phyloP scores from a whole-genome alignment of 768 basidiomycete genomes.

The Hygrophoropsis aurantiaca region DNA sequence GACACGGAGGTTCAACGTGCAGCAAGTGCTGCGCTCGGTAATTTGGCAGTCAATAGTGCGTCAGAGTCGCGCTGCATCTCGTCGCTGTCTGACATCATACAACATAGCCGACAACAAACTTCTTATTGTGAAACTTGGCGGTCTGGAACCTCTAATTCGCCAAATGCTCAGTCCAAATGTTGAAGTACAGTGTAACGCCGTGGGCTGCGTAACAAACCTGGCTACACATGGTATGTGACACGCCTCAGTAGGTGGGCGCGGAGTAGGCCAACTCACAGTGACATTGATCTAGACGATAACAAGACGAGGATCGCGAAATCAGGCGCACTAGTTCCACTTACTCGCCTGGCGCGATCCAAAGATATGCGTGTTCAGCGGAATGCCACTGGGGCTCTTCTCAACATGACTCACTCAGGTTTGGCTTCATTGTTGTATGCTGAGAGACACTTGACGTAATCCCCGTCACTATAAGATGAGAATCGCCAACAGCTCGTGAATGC shows the following conservation, averaged over 20 bases:
- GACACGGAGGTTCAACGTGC: slow-evolving; percentile 99
- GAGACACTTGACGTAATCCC: slow-evolving; percentile 2
- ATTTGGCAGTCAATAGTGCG: slow-evolving; percentile 96
- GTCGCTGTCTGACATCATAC: slow-evolving; percentile 2
- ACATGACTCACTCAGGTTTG: slow-evolving; percentile 98
- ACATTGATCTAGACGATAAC: slow-evolving; percentile 77
- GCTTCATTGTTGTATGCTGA: slow-evolving; percentile 8
- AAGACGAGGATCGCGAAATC: slow-evolving; percentile 99
- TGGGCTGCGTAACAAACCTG: slow-evolving; percentile 97
- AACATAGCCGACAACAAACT: slow-evolving; percentile 99
- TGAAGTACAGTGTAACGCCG: slow-evolving; percentile 99
- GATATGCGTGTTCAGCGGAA: slow-evolving; percentile 99
- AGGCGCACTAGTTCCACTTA: slow-evolving; percentile 95
- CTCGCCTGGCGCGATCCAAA: slow-evolving; percentile 93
- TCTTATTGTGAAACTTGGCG: slow-evolving; percentile 96
- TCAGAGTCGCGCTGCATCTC: slow-evolving; percentile 21
- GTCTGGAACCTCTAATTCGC: slow-evolving; percentile 94
- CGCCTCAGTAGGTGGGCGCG: background rate
- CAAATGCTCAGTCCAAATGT: slow-evolving; percentile 99
- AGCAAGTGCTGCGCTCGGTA: slow-evolving; percentile 95
- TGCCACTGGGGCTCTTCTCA: slow-evolving; percentile 94
- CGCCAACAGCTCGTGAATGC: slow-evolving; percentile 97
- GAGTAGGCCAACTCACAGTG: slow-evolving; percentile 7
- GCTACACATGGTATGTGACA: slow-evolving; percentile 86
- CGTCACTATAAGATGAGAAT: slow-evolving; percentile 78